Base-by-base conservation (phyloP, 2,329 filamentous ascomycete genomes). In the Fusarium beomiforme region DNA sequence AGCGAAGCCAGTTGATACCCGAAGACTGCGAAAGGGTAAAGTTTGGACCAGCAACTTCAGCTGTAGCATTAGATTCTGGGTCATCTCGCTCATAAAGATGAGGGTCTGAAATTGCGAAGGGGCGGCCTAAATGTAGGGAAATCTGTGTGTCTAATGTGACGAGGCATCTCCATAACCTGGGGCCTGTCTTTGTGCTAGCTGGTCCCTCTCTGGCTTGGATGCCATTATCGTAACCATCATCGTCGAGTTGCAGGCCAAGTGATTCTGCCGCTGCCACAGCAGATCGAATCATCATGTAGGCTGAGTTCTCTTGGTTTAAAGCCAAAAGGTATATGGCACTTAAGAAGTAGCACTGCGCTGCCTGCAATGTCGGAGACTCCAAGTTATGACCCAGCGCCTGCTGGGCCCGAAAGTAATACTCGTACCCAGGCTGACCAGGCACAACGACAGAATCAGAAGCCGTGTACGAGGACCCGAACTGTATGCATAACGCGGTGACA, bases 401-500 rank as follows among this genome's bases (percentile, higher is more conserved):
- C 57, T 87, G 84, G 36, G 81, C 83, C 21, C 85, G 81, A 8
- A 81, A 81, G 70, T 85, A 87, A 36, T 73, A 76, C 10, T 59
- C 67, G 59, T 83, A 82, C 69, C 81, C 83, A 14, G 82, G 80
- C 17, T 83, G 83, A 4, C 82, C 81, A 5, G 81, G 76, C 62
- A 85, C 82, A 26, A 79, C 41, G 12, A 54, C n/a, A 19, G 23
- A 29, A 6, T 56, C 64, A 4, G 59, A 54, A 8, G 75, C 67
- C 34, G 75, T 70, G 36, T 78, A 73, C 0, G 75, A 69, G 5
- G 77, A 77, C 36, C 82, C 81, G 37, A 84, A 83, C 70, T 87
- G 86, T 77, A 88, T 86, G 57, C 83, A 85, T 10, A 88, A 62
- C 0, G 86, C 86, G 17, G 88, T 72, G 21, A 87, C 76, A 29